Conservation (phyloP, 352 stramenopile species). For the Phytophthora hibernalis region DNA sequence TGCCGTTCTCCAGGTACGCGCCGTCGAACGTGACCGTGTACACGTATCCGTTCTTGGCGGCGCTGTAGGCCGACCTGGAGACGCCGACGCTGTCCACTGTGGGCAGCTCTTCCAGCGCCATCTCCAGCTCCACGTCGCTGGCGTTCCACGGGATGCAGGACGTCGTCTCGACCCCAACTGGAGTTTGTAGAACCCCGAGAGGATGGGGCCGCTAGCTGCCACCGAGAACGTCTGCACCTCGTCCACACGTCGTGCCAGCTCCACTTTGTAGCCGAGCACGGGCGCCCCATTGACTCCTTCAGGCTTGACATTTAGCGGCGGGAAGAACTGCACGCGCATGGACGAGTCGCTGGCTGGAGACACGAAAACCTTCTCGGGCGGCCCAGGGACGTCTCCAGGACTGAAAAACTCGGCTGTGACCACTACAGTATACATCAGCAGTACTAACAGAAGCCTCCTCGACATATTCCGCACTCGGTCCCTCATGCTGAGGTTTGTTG, state of each 20-base stretch:
- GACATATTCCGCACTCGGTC: background rate
- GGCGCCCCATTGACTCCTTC: constrained; percentile 76
- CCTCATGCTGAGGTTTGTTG: background rate
- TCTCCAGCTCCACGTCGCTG: constrained; percentile 67
- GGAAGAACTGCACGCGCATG: constrained; percentile 69
- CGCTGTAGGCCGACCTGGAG: constrained; percentile 53
- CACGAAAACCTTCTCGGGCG: constrained; percentile 60
- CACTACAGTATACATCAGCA: background rate
- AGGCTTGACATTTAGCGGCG: constrained; percentile 59
- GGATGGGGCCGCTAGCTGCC: constrained; percentile 57
- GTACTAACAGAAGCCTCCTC: background rate
- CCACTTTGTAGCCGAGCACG: constrained; percentile 82
- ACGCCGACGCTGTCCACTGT: constrained; percentile 76
- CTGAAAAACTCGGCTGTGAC: constrained; percentile 48
- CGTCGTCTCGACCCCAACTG: constrained; percentile 40
- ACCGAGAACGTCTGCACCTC: constrained; percentile 80
- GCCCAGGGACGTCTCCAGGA: constrained; percentile 63
- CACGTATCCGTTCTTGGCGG: constrained; percentile 63
- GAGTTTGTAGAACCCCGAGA: constrained; percentile 63
- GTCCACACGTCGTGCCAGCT: constrained; percentile 72
- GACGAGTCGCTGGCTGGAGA: constrained; percentile 45
- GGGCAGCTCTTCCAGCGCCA: constrained; percentile 69
- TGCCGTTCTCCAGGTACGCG: constrained; percentile 61
- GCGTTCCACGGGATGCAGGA: constrained; percentile 79
- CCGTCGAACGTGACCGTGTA: constrained; percentile 82